phyloP scores from a whole-genome alignment of 2,329 filamentous ascomycete genomes.

The Lasiodiplodia hormozganensis region DNA sequence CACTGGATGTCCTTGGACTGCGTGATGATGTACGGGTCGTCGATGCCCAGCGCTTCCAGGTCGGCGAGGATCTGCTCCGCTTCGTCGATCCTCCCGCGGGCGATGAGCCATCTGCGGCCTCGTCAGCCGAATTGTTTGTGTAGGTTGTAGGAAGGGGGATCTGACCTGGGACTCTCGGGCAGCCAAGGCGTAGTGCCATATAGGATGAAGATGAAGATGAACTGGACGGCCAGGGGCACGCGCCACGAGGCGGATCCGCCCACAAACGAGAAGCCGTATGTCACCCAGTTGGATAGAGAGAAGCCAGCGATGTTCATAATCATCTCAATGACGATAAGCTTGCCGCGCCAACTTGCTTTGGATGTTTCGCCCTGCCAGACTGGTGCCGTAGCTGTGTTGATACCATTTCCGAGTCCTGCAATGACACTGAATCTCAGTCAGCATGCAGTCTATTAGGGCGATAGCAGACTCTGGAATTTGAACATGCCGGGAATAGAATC shows the following conservation, averaged over 20 bases:
- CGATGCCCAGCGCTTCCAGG: slow-evolving; percentile 52
- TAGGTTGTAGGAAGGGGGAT: background rate
- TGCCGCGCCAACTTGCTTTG: slow-evolving; percentile 50
- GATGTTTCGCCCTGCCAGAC: slow-evolving; percentile 61
- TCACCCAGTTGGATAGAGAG: slow-evolving; percentile 60
- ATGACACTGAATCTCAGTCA: slow-evolving; percentile 44
- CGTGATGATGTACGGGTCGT: slow-evolving; percentile 55
- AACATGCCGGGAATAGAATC: background rate
- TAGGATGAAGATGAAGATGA: slow-evolving; percentile 57
- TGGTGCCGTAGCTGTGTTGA: slow-evolving; percentile 59
- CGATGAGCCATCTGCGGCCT: slow-evolving; percentile 51
- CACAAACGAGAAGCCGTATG: slow-evolving; percentile 58
- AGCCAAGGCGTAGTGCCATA: slow-evolving; percentile 56
- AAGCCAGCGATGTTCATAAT: slow-evolving; percentile 61
- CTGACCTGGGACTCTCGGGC: slow-evolving; percentile 52
- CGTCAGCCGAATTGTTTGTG: background rate
- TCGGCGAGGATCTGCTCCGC: slow-evolving; percentile 58
- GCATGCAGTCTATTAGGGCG: background rate
- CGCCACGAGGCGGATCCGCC: slow-evolving; percentile 53
- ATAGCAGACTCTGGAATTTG: background rate
- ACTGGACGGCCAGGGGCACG: slow-evolving; percentile 57
- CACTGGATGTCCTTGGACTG: slow-evolving; percentile 56
- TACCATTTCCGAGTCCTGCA: slow-evolving; percentile 58
- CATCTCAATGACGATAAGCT: slow-evolving; percentile 57
- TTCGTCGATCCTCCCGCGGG: slow-evolving; percentile 52